phyloP scores from a whole-genome alignment of 2,329 filamentous ascomycete species.

The Ascochyta pisi region DNA sequence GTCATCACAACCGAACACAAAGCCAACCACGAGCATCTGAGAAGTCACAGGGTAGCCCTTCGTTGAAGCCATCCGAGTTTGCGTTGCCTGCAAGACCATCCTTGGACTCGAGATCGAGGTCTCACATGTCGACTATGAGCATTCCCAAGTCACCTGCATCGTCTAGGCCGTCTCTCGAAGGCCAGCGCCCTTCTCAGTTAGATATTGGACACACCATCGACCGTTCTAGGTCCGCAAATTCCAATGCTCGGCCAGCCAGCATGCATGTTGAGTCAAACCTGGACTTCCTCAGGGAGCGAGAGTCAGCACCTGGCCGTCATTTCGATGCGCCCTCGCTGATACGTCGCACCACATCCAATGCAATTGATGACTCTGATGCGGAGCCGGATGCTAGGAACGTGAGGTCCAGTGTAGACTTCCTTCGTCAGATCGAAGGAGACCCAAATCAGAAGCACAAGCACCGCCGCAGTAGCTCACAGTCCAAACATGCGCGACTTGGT shows the following conservation, averaged over 20 bases:
- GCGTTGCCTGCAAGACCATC: constrained; percentile 50
- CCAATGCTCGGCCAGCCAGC: constrained; percentile 76
- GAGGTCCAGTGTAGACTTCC: constrained; percentile 80
- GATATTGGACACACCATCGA: constrained; percentile 66
- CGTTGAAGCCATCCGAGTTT: constrained; percentile 46
- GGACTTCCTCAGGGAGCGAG: constrained; percentile 81
- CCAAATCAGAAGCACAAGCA: constrained; percentile 61
- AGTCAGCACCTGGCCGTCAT: constrained; percentile 58
- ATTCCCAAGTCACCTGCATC: constrained; percentile 63
- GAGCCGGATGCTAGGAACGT: constrained; percentile 70
- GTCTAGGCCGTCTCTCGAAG: constrained; percentile 74
- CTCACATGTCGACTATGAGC: constrained; percentile 57
- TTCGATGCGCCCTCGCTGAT: constrained; percentile 42
- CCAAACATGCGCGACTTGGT: constrained; percentile 72
- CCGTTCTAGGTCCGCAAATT: constrained; percentile 68
- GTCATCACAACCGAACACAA: constrained; percentile 54
- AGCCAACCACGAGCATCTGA: constrained; percentile 58
- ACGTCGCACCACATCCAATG: constrained; percentile 38
- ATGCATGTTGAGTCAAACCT: constrained; percentile 83
- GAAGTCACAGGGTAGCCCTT: constrained; percentile 44
- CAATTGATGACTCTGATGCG: constrained; percentile 47
- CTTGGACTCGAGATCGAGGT: constrained; percentile 58
- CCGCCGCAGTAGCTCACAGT: constrained; percentile 62
- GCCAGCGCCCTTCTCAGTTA: constrained; percentile 66
- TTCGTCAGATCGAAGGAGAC: constrained; percentile 74